Evolutionary conservation across 1,139 yeast genomes (phyloP), one percentile per base, ranked within the genome.

Genomic region (Lodderomyces elongisporus): DNA sequence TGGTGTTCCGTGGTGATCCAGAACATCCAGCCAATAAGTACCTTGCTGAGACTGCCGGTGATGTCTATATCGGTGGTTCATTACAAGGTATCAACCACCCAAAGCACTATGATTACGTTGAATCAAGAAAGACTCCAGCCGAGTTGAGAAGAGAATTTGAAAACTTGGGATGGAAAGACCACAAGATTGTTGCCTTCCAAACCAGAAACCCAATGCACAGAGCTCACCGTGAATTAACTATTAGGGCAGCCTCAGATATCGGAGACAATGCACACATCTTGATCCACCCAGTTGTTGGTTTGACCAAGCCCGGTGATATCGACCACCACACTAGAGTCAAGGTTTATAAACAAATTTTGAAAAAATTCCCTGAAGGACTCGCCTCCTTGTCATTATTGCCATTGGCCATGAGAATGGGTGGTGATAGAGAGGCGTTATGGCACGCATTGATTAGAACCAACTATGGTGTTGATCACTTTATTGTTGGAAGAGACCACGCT

Each of bases 171-270:
- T 89, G 97, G 97, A 52, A 54, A 38, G 43, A 56, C 30, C 77
- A 79, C 50, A 78, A 81, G 53, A 85, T 89, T 37, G 97, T 89
- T 35, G 97, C 97, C 30, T 89, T 89, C 79, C 97, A 89, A 68
- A 89, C 97, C 32, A 79, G 97, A 69, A 89, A 89, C 66, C 97
- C 97, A 46, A 88, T 89, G 96, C 97, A 89, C 63, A 79, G 97
- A 60, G 97, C 97, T 25, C 97, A 89, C 62, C 77, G 96, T 58
- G 97, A 91, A 60, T 71, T 89, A 54, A 89, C 97, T 13, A 94
- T 89, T 32, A 77, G 97, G 51, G 97, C 97, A 23, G 97, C 97
- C 18, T 49, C 55, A 27, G 74, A 68, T 39, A 58, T 68, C 38
- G 74, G 73, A 21, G 58, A 53, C 26, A 54, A 56, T 29, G 72